Conservation (phyloP, 148 eudicot species). For the Heliosperma pusillum region DNA sequence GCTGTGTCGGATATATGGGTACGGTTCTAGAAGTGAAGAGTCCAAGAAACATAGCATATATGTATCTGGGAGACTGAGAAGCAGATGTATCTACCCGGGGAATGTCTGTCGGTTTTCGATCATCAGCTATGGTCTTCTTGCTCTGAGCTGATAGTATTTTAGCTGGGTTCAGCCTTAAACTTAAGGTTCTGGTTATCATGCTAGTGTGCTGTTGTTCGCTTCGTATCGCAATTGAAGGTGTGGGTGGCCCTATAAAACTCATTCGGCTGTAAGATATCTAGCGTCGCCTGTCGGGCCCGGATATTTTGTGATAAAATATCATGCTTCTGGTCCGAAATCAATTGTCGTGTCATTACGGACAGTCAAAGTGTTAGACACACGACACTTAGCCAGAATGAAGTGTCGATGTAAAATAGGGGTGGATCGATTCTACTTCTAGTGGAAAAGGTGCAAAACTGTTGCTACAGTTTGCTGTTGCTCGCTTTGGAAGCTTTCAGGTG, state of each 20-base stretch:
- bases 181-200: too few species aligned
- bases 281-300: background rate
- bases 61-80: background rate
- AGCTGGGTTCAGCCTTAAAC: too few species aligned
- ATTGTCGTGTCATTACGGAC: background rate
- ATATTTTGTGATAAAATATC: background rate
- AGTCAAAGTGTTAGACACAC: too few species aligned
- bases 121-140: too few species aligned
- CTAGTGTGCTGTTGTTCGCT: too few species aligned
- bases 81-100: background rate
- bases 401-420: background rate
- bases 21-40: too few species aligned
- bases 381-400: background rate
- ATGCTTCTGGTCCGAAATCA: background rate
- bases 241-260: too few species aligned
- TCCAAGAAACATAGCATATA: background rate
- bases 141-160: too few species aligned
- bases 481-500: background rate
- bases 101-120: background rate
- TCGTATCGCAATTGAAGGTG: too few species aligned
- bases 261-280: too few species aligned
- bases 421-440: background rate
- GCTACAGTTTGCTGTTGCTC: background rate
- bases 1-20: too few species aligned
- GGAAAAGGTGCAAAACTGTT: background rate